These are phyloP conservation scores for Zygoascus ofunaensis DNA, from an alignment of 805 yeast genomes.

Conservation along the genomic window DNA sequence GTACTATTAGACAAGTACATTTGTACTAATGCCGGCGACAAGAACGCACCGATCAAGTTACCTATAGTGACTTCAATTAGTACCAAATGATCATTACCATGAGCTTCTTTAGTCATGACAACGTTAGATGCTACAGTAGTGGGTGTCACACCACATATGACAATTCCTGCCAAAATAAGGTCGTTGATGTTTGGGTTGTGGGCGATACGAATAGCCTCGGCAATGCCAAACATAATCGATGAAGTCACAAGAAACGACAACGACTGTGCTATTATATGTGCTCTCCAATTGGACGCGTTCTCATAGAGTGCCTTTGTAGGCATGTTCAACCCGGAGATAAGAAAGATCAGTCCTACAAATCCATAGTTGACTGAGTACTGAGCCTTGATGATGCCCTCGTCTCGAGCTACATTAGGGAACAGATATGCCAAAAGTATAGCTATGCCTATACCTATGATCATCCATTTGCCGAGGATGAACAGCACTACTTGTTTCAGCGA, in stretches of 20 bases:
- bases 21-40: slow-evolving; percentile 78
- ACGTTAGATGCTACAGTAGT: slow-evolving; percentile 90
- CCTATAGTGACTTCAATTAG: slow-evolving; percentile 82
- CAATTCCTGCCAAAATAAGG: slow-evolving; percentile 74
- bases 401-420: slow-evolving; percentile 76
- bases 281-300: slow-evolving; percentile 73
- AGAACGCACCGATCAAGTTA: slow-evolving; percentile 74
- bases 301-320: slow-evolving; percentile 48
- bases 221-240: slow-evolving; percentile 63
- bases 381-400: slow-evolving; percentile 66
- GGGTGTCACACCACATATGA: slow-evolving; percentile 80
- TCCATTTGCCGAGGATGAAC: slow-evolving; percentile 48
- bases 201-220: slow-evolving; percentile 54
- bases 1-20: slow-evolving; percentile 46
- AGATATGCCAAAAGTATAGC: slow-evolving; percentile 67
- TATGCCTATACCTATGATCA: slow-evolving; percentile 60
- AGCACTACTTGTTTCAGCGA: too few relatives aligned
- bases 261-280: slow-evolving; percentile 60
- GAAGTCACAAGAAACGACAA: slow-evolving; percentile 66
- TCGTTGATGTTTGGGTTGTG: slow-evolving; percentile 50
- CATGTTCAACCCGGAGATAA: slow-evolving; percentile 76
- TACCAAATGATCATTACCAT: slow-evolving; percentile 72
- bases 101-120: slow-evolving; percentile 80
- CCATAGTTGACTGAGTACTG: slow-evolving; percentile 75
- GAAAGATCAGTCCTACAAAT: slow-evolving; percentile 78